A percentile compares a stretch with the other conserved stretches of the same genome.
phyloP scores from a whole-genome alignment of 176 grass and related monocot species.

The Aegilops sharonensis region DNA sequence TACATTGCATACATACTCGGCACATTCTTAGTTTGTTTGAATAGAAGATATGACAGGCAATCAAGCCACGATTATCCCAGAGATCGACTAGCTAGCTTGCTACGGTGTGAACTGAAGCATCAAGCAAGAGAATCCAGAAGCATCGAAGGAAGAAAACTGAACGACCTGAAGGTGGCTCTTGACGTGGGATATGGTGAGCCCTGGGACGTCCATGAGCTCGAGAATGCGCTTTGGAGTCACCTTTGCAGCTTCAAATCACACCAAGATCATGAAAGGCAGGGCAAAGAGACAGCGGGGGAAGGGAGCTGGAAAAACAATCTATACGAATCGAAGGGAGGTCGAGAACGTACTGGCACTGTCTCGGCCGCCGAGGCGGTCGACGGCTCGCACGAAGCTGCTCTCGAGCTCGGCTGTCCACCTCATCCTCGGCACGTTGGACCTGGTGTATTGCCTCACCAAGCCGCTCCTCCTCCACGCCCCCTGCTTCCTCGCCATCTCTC shows the following conservation, averaged over 20 bases:
- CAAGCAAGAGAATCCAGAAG: neutral
- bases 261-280: neutral
- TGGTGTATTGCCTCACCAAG: constrained; percentile 66
- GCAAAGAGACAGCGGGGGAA: neutral
- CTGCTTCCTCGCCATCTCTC: neutral
- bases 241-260: constrained; percentile 31
- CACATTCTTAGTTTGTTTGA: neutral
- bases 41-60: neutral
- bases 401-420: constrained; percentile 91
- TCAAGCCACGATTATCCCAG: neutral
- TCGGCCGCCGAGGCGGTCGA: constrained; percentile 73
- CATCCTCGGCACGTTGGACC: constrained; percentile 72
- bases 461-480: constrained; percentile 30
- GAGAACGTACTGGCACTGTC: constrained; percentile 31
- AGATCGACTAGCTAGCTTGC: neutral
- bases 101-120: neutral
- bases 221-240: constrained; percentile 94
- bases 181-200: constrained; percentile 85
- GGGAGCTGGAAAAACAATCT: no score
- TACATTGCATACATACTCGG: neutral
- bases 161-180: constrained; percentile 92
- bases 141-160: neutral
- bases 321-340: neutral
- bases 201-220: constrained; percentile 72
- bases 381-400: constrained; percentile 67